A percentile compares a stretch with the other conserved stretches of the same genome.
phyloP scores from a whole-genome alignment of 192 early-diverging fungal genomes.

The Coemansia sp. region DNA sequence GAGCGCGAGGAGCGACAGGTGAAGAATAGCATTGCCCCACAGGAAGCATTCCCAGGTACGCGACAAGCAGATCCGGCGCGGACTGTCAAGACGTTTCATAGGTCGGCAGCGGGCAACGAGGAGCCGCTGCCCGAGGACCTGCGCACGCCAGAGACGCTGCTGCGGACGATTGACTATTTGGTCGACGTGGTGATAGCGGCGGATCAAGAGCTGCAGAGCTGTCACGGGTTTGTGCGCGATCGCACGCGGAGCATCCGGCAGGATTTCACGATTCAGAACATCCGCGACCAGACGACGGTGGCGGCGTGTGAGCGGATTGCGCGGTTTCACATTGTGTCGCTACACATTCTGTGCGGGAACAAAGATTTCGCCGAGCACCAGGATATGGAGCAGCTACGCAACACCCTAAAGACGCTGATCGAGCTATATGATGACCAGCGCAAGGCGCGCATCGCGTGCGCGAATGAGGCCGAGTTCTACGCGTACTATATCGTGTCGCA shows the following conservation, averaged over 20 bases:
- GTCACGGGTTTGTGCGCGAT: slow-evolving; percentile 81
- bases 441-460: slow-evolving; percentile 47
- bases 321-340: slow-evolving; percentile 77
- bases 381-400: slow-evolving; percentile 84
- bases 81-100: slow-evolving; percentile 79
- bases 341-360: slow-evolving; percentile 66
- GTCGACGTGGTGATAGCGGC: slow-evolving; percentile 51
- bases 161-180: slow-evolving; percentile 65
- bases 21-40: slow-evolving; percentile 64
- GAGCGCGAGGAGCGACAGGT: slow-evolving; percentile 82
- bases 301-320: slow-evolving; percentile 76
- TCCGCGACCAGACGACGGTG: slow-evolving; percentile 63
- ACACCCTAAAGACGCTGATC: slow-evolving; percentile 77
- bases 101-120: slow-evolving; percentile 81
- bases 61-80: slow-evolving; percentile 57
- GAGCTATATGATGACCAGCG: slow-evolving; percentile 83
- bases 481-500: slow-evolving; percentile 83
- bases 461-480: slow-evolving; percentile 87
- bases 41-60: slow-evolving; percentile 67
- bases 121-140: slow-evolving; percentile 86
- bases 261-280: slow-evolving; percentile 86
- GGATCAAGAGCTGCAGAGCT: slow-evolving; percentile 56
- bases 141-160: slow-evolving; percentile 68
- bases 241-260: slow-evolving; percentile 77
- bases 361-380: slow-evolving; percentile 71